Conservation (phyloP, 495 filamentous ascomycete species). For the Emericellopsis terricola region DNA sequence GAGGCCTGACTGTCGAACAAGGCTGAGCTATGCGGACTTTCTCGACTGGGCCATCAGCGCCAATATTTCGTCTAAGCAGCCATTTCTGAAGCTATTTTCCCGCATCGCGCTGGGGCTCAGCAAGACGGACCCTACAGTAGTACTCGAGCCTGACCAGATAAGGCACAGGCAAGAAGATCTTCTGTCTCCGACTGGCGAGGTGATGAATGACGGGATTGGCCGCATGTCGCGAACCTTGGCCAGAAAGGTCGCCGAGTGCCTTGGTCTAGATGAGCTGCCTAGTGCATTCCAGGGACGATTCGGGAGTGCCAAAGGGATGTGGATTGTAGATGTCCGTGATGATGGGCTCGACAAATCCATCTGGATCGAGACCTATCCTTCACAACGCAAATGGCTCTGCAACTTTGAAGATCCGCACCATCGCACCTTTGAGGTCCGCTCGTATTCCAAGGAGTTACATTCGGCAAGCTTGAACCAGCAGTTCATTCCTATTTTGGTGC, state of each 20-base stretch:
- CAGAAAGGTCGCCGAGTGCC: conserved; percentile 32
- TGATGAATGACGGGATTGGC: conserved; percentile 77
- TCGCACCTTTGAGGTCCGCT: conserved; percentile 57
- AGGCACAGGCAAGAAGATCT: conserved; percentile 13
- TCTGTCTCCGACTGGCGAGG: conserved; percentile 15
- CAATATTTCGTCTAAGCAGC: conserved; percentile 21
- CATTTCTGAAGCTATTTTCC: conserved; percentile 17
- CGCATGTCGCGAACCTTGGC: conserved; percentile 50
- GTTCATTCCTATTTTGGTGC: conserved; percentile 57
- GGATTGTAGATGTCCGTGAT: conserved; percentile 48
- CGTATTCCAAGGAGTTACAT: conserved; percentile 39
- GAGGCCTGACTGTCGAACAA: conserved; percentile 8
- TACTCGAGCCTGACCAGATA: conserved; percentile 19
- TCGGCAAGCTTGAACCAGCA: conserved; percentile 57
- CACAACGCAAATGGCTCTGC: conserved; percentile 63
- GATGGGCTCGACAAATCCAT: too few relatives aligned
- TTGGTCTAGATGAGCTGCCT: conserved; percentile 44
- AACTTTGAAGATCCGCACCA: conserved; percentile 30
- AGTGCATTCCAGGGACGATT: conserved; percentile 69
- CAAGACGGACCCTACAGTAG: conserved; percentile 18
- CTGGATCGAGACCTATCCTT: conserved; percentile 67
- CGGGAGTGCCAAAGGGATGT: conserved; percentile 74
- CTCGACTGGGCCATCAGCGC: conserved; percentile 21
- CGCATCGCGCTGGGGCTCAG: conserved; percentile 22
- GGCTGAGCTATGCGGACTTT: conserved; percentile 12